phyloP scores from a whole-genome alignment of 441 rosid genomes.

The Populus trichocarpa region DNA sequence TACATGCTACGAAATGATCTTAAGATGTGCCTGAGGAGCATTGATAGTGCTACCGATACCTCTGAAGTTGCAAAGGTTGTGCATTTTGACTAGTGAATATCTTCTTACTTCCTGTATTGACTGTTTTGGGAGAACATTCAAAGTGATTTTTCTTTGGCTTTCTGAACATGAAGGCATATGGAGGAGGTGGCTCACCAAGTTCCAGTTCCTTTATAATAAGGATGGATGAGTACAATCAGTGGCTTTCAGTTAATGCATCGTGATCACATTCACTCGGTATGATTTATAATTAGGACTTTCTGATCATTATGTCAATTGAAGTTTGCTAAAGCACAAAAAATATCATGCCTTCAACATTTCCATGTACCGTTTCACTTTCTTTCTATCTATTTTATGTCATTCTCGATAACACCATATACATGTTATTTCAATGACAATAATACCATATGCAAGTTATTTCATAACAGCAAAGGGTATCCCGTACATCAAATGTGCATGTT shows the following conservation, averaged over 20 bases:
- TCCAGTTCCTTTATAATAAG: constrained; percentile 45
- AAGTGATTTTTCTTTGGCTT: constrained; percentile 4
- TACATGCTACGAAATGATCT: too few species aligned
- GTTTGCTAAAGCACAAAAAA: constrained; percentile 25
- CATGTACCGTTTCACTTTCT: neutral
- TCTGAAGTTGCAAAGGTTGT: too few species aligned
- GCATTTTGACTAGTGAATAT: too few species aligned
- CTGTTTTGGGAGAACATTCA: too few species aligned
- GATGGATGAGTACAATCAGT: constrained; percentile 44
- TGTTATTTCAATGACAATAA: neutral
- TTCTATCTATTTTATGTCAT: neutral
- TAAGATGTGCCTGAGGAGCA: too few species aligned
- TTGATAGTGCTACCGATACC: too few species aligned
- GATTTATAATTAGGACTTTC: neutral
- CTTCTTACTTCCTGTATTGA: neutral
- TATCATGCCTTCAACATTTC: constrained; percentile 45
- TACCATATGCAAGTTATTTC: neutral
- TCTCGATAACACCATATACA: constrained; percentile 20
- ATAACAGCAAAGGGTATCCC: neutral
- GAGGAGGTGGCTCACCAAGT: constrained; percentile 65
- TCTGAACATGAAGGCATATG: constrained; percentile 57
- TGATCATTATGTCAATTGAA: constrained; percentile 6
- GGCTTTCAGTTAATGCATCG: constrained; percentile 39
- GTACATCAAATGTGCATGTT: neutral
- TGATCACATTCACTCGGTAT: constrained; percentile 33